A percentile compares a stretch with the other conserved stretches of the same genome.
Conservation (phyloP, 2,329 filamentous ascomycete genomes). For the Penicillium sp. region DNA sequence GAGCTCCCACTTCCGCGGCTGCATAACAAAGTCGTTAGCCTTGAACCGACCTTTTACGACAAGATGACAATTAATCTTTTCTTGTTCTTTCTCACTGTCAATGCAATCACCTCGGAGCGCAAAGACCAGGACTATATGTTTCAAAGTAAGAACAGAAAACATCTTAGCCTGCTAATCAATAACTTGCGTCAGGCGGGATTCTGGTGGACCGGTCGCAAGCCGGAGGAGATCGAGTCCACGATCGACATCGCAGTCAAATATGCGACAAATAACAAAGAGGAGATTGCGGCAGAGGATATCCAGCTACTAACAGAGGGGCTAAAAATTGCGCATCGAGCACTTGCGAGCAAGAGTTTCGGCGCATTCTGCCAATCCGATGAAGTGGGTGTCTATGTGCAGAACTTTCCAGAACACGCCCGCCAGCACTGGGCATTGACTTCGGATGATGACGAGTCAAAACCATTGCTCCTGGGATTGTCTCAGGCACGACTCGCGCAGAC, state of each 20-base stretch:
- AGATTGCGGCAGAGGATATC: constrained; percentile 59
- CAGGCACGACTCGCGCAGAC: constrained; percentile 55
- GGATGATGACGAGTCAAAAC: constrained; percentile 31
- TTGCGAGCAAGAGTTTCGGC: constrained; percentile 60
- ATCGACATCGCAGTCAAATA: constrained; percentile 67
- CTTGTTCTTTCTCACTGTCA: constrained; percentile 76
- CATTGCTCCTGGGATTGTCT: constrained; percentile 55
- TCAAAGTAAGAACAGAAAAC: constrained; percentile 66
- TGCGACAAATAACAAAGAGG: constrained; percentile 57
- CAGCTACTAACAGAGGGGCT: constrained; percentile 61
- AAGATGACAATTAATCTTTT: constrained; percentile 80
- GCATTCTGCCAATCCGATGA: constrained; percentile 69
- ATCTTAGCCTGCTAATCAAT: constrained; percentile 64
- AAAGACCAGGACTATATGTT: constrained; percentile 86
- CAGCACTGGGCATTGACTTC: constrained; percentile 63
- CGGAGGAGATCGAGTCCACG: constrained; percentile 59
- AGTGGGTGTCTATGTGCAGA: constrained; percentile 67
- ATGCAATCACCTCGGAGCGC: constrained; percentile 82
- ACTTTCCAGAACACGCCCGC: constrained; percentile 61
- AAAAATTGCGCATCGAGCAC: constrained; percentile 57
- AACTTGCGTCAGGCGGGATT: constrained; percentile 83
- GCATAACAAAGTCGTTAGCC: constrained; percentile 64
- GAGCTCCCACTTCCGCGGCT: constrained; percentile 67
- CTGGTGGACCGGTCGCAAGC: constrained; percentile 74
- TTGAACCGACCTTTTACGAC: constrained; percentile 82